Evolutionary conservation across 345 rosid species (phyloP), one percentile per base, ranked within the genome.

Genomic region (Pugionium cornutum): DNA sequence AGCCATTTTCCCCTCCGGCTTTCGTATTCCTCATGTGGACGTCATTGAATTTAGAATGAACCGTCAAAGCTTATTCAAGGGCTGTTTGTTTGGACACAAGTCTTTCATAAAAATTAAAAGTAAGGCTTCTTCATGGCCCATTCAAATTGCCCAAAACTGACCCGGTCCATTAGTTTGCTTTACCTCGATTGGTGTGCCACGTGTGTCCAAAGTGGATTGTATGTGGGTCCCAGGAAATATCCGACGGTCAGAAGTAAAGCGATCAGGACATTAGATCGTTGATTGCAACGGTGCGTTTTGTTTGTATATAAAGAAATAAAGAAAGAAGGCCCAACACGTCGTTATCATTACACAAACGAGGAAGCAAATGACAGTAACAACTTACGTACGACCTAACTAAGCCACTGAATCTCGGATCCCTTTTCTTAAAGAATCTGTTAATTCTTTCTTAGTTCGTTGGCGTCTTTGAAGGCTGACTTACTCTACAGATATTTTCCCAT

Each of bases 271-370:
- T n/a, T n/a, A n/a, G 72, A 39, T 58, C 29, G 65, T 4, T 65
- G 11, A 52, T 5, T 9, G 1, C 33, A 44, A 46, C 67, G 62
- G 8, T 44, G 47, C 54, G 62, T 66, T 75, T 65, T 71, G 68
- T 70, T 74, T 50, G 62, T 52, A 66, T 46, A 70, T 60, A 46
- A 18, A 58, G 5, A 49, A 52, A 30, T 18, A 18, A 18, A 18
- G 11, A 72, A 39, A 62, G 62, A 41, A 3, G 36, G 60, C 90
- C 96, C 78, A 84, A 82, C 86, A 85, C 73, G 83, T 69, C 78
- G 77, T 81, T 79, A 66, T 83, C 88, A 40, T 18, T 43, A 51
- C 46, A 10, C 25, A 55, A 69, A 39, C 62, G 31, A 62, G 41
- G 45, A 69, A 69, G 25, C 27, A 35, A 36, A 11, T 30, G 25